Percentiles rank a stretch among this genome's conserved stretches.
phyloP scores from a whole-genome alignment of 768 basidiomycete species.

The Baorangia bicolor region DNA sequence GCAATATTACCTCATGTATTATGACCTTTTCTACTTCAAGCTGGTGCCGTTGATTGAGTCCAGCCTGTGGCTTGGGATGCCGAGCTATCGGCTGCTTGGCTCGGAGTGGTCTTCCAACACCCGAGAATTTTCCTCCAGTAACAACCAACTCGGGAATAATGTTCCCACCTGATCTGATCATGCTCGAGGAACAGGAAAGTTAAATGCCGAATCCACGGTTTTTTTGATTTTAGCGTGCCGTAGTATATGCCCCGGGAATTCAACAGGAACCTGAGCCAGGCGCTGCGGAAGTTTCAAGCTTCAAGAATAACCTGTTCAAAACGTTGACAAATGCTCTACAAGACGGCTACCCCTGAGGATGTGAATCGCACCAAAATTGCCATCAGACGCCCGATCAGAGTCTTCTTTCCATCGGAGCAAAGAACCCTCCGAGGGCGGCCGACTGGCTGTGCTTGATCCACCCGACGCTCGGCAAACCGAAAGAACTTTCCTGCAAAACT shows the following conservation, averaged over 20 bases:
- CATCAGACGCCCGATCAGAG: neutral
- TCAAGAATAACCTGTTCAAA: neutral
- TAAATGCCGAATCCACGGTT: neutral
- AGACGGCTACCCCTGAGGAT: slow-evolving; percentile 11
- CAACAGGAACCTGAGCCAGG: neutral
- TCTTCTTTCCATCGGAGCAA: slow-evolving; percentile 7
- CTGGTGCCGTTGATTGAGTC: neutral
- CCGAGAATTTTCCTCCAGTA: neutral
- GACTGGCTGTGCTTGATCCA: slow-evolving; percentile 15
- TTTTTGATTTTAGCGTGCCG: slow-evolving; percentile 1
- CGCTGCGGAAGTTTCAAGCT: neutral
- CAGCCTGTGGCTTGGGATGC: neutral
- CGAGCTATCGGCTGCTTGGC: neutral
- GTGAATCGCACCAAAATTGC: slow-evolving; percentile 1
- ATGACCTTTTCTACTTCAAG: too few species aligned
- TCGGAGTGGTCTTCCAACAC: neutral
- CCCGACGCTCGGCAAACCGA: slow-evolving; percentile 10
- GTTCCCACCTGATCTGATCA: neutral
- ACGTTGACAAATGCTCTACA: neutral
- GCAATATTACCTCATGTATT: too few species aligned
- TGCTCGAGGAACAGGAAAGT: neutral
- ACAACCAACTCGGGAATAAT: neutral
- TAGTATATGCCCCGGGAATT: neutral
- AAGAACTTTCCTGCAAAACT: neutral
- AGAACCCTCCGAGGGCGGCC: slow-evolving; percentile 8